Evolutionary conservation across 2,329 filamentous ascomycete genomes (phyloP).

Genomic region (Dothideomycetidae sp.): DNA sequence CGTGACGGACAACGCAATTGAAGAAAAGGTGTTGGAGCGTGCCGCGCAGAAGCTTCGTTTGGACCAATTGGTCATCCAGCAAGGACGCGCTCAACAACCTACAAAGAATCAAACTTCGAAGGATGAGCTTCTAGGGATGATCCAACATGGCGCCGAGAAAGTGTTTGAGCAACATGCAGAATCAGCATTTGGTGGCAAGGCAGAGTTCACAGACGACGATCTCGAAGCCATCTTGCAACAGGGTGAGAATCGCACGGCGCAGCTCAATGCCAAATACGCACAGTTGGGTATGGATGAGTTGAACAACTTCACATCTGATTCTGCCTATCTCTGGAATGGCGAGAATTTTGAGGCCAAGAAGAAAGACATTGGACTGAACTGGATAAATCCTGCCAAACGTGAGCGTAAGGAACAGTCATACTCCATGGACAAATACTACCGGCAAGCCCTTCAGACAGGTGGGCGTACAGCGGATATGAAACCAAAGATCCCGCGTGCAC

Average conservation of each 20-base stretch:
- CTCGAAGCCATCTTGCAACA: conserved; percentile 78
- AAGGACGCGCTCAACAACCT: conserved; percentile 82
- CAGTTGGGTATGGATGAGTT: conserved; percentile 93
- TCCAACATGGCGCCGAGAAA: conserved; percentile 93
- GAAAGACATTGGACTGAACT: conserved; percentile 81
- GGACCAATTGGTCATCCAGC: conserved; percentile 94
- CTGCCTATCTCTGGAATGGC: conserved; percentile 97
- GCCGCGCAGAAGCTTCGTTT: conserved; percentile 92
- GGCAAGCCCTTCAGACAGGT: conserved; percentile 73
- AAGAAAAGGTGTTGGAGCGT: conserved; percentile 93
- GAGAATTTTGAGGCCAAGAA: conserved; percentile 75
- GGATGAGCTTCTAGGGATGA: conserved; percentile 93
- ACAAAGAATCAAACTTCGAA: conserved; percentile 88
- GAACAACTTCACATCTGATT: conserved; percentile 95
- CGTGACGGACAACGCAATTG: conserved; percentile 93
- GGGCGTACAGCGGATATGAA: conserved; percentile 69
- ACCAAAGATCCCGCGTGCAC: conserved; percentile 87
- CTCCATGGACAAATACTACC: conserved; percentile 98
- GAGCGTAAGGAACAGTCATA: conserved; percentile 97
- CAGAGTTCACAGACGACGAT: conserved; percentile 67
- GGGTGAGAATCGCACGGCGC: conserved; percentile 76
- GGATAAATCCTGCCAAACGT: conserved; percentile 97
- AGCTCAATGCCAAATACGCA: conserved; percentile 87
- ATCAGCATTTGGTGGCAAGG: conserved; percentile 44
- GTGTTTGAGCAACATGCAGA: conserved; percentile 65